Conservation (phyloP, 805 yeast genomes). For the Myxozyma neglecta region DNA sequence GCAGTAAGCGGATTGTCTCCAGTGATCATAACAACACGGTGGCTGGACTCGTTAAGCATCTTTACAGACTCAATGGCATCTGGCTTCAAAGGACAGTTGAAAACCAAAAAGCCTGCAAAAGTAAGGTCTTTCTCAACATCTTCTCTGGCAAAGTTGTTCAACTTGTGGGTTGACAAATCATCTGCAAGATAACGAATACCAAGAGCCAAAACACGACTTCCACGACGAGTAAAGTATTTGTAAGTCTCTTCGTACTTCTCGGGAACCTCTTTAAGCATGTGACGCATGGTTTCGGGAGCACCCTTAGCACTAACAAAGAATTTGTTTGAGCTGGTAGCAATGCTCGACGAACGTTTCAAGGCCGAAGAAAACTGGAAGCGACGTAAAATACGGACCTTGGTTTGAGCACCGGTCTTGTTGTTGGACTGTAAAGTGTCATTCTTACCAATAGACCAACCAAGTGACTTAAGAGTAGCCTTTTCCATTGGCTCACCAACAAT, state of each 20-base stretch:
- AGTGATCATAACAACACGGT: constrained; percentile 95
- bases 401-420: constrained; percentile 23
- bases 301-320: constrained; percentile 88
- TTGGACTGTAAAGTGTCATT: constrained; percentile 52
- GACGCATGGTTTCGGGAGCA: constrained; percentile 93
- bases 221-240: constrained; percentile 89
- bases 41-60: constrained; percentile 93
- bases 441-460: constrained; percentile 78
- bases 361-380: constrained; percentile 97
- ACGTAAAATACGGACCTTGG: constrained; percentile 70
- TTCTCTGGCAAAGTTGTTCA: constrained; percentile 67
- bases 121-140: constrained; percentile 69
- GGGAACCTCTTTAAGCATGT: constrained; percentile 72
- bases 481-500: constrained; percentile 99
- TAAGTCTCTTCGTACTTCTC: constrained; percentile 77
- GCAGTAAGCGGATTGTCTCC: constrained; percentile 99
- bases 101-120: constrained; percentile 92
- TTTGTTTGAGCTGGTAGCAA: constrained; percentile 44
- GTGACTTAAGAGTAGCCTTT: constrained; percentile 86
- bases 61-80: constrained; percentile 89
- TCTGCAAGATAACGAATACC: constrained; percentile 74
- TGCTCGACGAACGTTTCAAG: constrained; percentile 87
- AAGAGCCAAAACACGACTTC: constrained; percentile 94
- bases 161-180: constrained; percentile 47
- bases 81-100: constrained; percentile 93